A percentile compares a stretch with the other conserved stretches of the same genome.
These are phyloP conservation scores for Kodamaea ohmeri DNA, from an alignment of 1,139 yeast genomes.

Conservation along the genomic window DNA sequence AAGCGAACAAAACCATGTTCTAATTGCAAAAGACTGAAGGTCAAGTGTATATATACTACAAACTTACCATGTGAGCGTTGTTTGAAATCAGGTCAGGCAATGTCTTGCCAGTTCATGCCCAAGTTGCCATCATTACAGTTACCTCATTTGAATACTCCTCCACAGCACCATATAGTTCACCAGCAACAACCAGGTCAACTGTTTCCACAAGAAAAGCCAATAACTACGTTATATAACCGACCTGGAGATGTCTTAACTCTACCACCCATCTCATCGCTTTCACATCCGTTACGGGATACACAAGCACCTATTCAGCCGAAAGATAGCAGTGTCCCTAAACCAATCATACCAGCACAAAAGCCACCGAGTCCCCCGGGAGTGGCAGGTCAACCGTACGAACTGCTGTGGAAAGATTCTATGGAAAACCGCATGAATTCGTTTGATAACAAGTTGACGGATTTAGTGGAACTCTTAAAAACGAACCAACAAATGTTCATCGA, in stretches of 20 bases:
- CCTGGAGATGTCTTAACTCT: background rate
- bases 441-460: slow-evolving; percentile 45
- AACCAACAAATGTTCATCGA: slow-evolving; percentile 32
- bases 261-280: slow-evolving; percentile 3
- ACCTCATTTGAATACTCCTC: slow-evolving; percentile 24
- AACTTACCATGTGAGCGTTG: slow-evolving; percentile 62
- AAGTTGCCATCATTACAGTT: slow-evolving; percentile 48
- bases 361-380: too few relatives aligned
- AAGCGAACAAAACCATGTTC: slow-evolving; percentile 60
- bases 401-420: slow-evolving; percentile 43
- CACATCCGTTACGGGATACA: background rate
- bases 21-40: slow-evolving; percentile 62
- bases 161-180: background rate
- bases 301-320: slow-evolving; percentile 1
- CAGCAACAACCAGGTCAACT: slow-evolving; percentile 7
- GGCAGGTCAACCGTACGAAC: too few relatives aligned
- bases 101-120: slow-evolving; percentile 54
- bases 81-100: slow-evolving; percentile 43
- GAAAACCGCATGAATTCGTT: slow-evolving; percentile 46
- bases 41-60: slow-evolving; percentile 52
- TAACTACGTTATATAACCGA: background rate
- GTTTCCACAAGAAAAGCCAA: background rate
- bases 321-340: background rate
- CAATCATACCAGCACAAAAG: background rate
- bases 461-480: slow-evolving; percentile 36